phyloP scores from a whole-genome alignment of 1,139 yeast species.

The Nadsonia commutata region DNA sequence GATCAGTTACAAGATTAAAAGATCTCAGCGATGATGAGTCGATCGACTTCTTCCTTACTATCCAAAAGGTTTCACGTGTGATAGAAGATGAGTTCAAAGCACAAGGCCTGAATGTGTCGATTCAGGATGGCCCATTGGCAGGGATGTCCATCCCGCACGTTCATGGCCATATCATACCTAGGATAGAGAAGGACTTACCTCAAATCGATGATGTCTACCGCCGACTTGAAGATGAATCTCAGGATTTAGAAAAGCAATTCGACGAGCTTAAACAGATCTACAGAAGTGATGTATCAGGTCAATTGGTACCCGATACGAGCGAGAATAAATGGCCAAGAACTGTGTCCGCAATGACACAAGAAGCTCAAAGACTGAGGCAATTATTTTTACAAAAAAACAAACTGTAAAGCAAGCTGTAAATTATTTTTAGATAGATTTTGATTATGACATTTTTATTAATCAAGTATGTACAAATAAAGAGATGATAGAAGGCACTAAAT shows the following conservation, averaged over 20 bases:
- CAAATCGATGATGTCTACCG: conserved; percentile 57
- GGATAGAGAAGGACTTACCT: conserved; percentile 42
- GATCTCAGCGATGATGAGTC: conserved; percentile 63
- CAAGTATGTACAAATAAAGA: background rate
- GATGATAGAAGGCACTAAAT: no score
- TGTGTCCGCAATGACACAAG: conserved; percentile 46
- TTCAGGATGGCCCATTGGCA: conserved; percentile 92
- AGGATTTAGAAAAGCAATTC: conserved; percentile 29
- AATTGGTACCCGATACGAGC: conserved; percentile 7
- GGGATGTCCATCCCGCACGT: conserved; percentile 92
- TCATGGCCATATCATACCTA: conserved; percentile 84
- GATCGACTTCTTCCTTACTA: conserved; percentile 58
- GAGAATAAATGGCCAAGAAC: conserved; percentile 30
- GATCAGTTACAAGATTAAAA: conserved; percentile 47
- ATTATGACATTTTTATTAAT: no score
- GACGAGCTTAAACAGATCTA: conserved; percentile 15
- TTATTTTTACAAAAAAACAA: conserved; percentile 21
- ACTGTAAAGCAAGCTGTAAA: background rate
- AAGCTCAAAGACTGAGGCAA: conserved; percentile 38
- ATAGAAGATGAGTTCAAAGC: conserved; percentile 55
- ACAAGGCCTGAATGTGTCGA: conserved; percentile 71
- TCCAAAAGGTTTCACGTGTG: conserved; percentile 58
- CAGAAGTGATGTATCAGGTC: conserved; percentile 26
- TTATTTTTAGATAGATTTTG: background rate
- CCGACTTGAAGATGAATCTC: conserved; percentile 36